A percentile compares a stretch with the other conserved stretches of the same genome.
Conservation (phyloP, 805 yeast species). For the Yamadazyma ubonensis region DNA sequence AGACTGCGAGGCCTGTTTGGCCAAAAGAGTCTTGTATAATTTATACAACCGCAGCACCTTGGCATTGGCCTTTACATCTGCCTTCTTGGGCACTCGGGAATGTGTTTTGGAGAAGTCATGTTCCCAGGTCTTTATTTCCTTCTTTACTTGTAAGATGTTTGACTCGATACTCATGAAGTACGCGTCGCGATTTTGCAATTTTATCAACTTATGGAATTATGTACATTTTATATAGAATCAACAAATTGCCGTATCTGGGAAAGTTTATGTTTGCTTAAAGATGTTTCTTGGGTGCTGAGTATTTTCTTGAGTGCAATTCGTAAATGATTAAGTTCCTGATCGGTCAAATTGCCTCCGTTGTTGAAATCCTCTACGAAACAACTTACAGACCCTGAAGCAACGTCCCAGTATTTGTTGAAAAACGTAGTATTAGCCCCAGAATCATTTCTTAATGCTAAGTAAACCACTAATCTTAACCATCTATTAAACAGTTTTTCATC, state of each 20-base stretch:
- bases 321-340: conserved; percentile 9
- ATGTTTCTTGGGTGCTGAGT: background rate
- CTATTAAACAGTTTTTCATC: conserved; percentile 7
- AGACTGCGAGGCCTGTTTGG: background rate
- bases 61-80: conserved; percentile 32
- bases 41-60: conserved; percentile 33
- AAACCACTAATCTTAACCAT: conserved; percentile 38
- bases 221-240: background rate
- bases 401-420: conserved; percentile 30
- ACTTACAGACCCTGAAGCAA: conserved; percentile 20
- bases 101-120: conserved; percentile 27
- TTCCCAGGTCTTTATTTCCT: conserved; percentile 42
- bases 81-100: conserved; percentile 31
- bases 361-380: conserved; percentile 20
- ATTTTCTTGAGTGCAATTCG: conserved; percentile 4
- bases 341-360: background rate
- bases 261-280: conserved; percentile 2
- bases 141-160: conserved; percentile 20
- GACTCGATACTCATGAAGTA: conserved; percentile 12
- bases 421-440: conserved; percentile 26
- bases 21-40: conserved; percentile 23
- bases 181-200: background rate
- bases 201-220: no score
- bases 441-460: conserved; percentile 29
- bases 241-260: conserved; percentile 13